Evolutionary conservation across 345 rosid genomes (phyloP).

Genomic region (Chamaenerion angustifolium): DNA sequence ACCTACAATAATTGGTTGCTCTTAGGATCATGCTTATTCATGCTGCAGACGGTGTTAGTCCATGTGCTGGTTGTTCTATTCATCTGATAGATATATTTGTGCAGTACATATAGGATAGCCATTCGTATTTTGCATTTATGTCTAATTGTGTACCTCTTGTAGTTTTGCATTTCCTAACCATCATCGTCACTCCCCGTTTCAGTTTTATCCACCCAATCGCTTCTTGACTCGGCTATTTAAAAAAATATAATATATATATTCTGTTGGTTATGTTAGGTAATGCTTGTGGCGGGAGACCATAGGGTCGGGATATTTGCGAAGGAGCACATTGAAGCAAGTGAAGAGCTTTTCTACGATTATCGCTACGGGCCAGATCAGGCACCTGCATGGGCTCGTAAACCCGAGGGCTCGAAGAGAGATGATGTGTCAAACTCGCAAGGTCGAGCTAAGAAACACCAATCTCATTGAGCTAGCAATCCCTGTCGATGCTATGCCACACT

Average conservation of each 20-base stretch:
- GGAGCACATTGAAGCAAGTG: constrained; percentile 83
- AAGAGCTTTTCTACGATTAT: constrained; percentile 91
- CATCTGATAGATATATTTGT: no score
- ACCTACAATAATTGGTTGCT: no score
- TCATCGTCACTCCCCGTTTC: no score
- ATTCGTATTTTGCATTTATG: no score
- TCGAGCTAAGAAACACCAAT: constrained; percentile 96
- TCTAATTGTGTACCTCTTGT: no score
- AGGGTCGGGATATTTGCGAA: constrained; percentile 93
- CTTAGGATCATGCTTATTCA: no score
- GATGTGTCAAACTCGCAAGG: constrained; percentile 58
- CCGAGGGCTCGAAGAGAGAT: constrained; percentile 82
- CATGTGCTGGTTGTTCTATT: no score
- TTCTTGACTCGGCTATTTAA: constrained; percentile 6
- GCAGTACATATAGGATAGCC: no score
- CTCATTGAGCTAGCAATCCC: constrained; percentile 33
- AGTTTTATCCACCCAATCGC: background rate
- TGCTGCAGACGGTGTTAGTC: no score
- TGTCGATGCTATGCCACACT: background rate
- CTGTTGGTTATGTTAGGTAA: constrained; percentile 39
- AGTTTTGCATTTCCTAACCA: no score
- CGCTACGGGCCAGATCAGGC: constrained; percentile 97
- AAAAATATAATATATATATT: background rate
- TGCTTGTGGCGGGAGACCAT: constrained; percentile 99
- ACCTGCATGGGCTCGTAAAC: constrained; percentile 92